A percentile compares a stretch with the other conserved stretches of the same genome.
Evolutionary conservation across 371 early-diverging fungal species (phyloP).

Genomic region (Mucor circinelloides): DNA sequence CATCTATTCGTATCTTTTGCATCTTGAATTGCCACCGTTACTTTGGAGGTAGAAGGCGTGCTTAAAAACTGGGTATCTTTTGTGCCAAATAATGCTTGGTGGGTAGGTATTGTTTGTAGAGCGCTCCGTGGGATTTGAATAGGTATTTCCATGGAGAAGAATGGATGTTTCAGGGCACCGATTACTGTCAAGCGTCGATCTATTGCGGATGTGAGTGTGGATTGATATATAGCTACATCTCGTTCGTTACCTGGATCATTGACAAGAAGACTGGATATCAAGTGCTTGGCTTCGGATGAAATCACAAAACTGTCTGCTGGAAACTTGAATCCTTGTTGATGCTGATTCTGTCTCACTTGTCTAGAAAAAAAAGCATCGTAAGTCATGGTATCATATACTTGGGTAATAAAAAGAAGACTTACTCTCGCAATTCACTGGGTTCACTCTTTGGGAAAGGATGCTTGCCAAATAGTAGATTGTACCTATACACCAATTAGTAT

Average conservation of each 20-base stretch:
- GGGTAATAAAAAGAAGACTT: background rate
- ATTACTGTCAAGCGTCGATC: slow-evolving; percentile 17
- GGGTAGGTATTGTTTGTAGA: background rate
- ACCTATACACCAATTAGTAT: slow-evolving; percentile 50
- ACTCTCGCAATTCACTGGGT: slow-evolving; percentile 83
- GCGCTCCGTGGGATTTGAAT: slow-evolving; percentile 14
- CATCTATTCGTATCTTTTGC: slow-evolving; percentile 5
- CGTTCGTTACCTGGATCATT: slow-evolving; percentile 67
- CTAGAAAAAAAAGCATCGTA: background rate
- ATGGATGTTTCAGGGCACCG: slow-evolving; percentile 19
- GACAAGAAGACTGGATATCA: slow-evolving; percentile 81
- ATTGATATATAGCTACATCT: no score
- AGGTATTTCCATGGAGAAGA: slow-evolving; percentile 19
- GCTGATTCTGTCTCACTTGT: slow-evolving; percentile 7
- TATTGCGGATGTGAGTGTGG: background rate
- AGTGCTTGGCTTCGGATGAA: slow-evolving; percentile 59
- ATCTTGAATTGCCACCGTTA: background rate
- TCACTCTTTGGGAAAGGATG: slow-evolving; percentile 97
- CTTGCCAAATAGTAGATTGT: slow-evolving; percentile 90
- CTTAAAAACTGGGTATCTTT: background rate
- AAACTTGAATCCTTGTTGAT: background rate
- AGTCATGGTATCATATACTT: background rate
- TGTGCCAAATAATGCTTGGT: slow-evolving; percentile 1
- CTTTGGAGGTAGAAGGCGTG: slow-evolving; percentile 1
- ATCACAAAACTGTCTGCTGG: slow-evolving; percentile 27